Percentiles rank a stretch among this genome's conserved stretches.
These are phyloP conservation scores for Xylaria grammica DNA, from an alignment of 495 filamentous ascomycete genomes.

Conservation along the genomic window DNA sequence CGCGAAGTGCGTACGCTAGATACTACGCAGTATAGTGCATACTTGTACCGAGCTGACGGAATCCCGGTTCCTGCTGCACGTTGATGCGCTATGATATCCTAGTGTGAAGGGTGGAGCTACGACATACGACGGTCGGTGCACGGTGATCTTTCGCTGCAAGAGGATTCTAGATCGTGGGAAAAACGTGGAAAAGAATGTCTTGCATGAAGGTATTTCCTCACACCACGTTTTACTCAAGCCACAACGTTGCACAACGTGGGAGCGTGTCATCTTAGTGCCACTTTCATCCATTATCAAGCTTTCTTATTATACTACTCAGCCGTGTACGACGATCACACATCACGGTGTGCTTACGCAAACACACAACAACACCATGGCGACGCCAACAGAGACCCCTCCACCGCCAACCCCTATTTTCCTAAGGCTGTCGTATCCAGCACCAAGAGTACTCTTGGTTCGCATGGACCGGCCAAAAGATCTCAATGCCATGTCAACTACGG, in stretches of 20 bases:
- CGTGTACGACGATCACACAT: background rate
- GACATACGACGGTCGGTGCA: too few species aligned
- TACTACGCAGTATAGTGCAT: background rate
- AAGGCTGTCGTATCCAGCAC: constrained; percentile 47
- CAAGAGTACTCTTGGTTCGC: constrained; percentile 63
- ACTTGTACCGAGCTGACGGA: constrained; percentile 12
- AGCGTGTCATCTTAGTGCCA: background rate
- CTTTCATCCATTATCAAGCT: background rate
- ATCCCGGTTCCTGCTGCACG: constrained; percentile 9
- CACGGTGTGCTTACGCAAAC: background rate
- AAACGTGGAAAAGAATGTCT: constrained; percentile 18
- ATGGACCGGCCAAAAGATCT: constrained; percentile 55
- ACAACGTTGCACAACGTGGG: constrained; percentile 19
- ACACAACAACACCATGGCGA: constrained; percentile 6
- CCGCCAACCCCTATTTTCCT: constrained; percentile 34
- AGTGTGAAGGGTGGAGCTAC: background rate
- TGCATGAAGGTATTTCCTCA: constrained; percentile 4
- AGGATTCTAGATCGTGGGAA: constrained; percentile 7
- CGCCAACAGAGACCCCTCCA: constrained; percentile 32
- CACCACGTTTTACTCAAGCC: background rate
- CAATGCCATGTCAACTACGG: constrained; percentile 53
- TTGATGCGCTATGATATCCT: background rate
- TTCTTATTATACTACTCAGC: background rate
- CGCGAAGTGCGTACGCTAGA: background rate
- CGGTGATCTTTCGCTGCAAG: background rate